Conservation (phyloP, 2,329 filamentous ascomycete genomes). For the Fusarium oligoseptatum region DNA sequence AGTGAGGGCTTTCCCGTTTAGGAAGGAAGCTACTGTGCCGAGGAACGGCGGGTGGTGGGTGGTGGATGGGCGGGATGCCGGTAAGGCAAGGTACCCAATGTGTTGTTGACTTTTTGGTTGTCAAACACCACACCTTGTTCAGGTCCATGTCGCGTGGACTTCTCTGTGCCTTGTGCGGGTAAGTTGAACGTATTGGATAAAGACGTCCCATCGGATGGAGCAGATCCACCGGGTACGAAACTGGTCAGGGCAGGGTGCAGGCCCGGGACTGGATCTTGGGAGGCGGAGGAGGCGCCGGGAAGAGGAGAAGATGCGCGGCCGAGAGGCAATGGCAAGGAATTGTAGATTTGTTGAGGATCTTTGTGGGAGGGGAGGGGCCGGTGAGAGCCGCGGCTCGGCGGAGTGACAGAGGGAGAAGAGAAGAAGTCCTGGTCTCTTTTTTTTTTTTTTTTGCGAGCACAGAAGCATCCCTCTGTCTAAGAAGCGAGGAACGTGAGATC, state of each 20-base stretch:
- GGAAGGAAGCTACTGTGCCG: neutral
- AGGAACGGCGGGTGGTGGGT: neutral
- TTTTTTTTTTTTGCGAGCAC: neutral
- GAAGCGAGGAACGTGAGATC: slow-evolving; percentile 2
- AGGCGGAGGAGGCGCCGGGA: slow-evolving; percentile 36
- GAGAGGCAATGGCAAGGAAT: slow-evolving; percentile 39
- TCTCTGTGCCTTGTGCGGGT: neutral
- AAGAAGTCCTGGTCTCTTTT: neutral
- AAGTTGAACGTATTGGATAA: neutral
- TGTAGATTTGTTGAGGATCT: slow-evolving; percentile 43
- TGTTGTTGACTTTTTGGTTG: neutral
- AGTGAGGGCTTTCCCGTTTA: slow-evolving; percentile 1
- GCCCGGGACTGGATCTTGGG: slow-evolving; percentile 24
- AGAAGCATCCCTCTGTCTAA: neutral
- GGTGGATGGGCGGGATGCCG: neutral
- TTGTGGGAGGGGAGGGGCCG: slow-evolving; percentile 23
- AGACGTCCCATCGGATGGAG: slow-evolving; percentile 7
- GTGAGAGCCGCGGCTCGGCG: slow-evolving; percentile 27
- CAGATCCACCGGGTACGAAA: slow-evolving; percentile 27
- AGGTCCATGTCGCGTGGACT: slow-evolving; percentile 12
- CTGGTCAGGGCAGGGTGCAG: slow-evolving; percentile 14
- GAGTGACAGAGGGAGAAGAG: slow-evolving; percentile 8
- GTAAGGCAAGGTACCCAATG: neutral
- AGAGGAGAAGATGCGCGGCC: slow-evolving; percentile 40
- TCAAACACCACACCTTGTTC: slow-evolving; percentile 2